These are phyloP conservation scores for Tuber umbilicatum DNA, from an alignment of 495 filamentous ascomycete species.

Conservation along the genomic window DNA sequence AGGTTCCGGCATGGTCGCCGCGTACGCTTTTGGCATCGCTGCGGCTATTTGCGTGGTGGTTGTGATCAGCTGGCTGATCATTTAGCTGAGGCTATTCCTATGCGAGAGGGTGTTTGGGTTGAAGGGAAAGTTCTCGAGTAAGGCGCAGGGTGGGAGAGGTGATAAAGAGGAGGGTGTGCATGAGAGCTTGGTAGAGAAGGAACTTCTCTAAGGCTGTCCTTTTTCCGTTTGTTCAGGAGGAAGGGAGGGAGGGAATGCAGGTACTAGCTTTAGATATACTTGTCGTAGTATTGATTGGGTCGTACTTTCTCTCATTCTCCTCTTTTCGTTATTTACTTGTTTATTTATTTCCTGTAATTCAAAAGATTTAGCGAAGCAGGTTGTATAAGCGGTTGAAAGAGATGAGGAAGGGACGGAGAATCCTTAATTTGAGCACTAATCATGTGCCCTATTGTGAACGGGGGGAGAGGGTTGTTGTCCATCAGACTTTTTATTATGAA, in stretches of 20 bases:
- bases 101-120: slow-evolving; percentile 33
- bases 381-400: not conserved
- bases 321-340: not conserved
- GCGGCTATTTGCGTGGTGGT: slow-evolving; percentile 60
- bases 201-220: slow-evolving; percentile 14
- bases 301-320: not conserved
- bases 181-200: not conserved
- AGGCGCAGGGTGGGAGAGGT: not conserved
- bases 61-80: slow-evolving; percentile 49
- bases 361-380: not conserved
- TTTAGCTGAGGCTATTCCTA: slow-evolving; percentile 50
- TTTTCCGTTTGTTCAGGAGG: slow-evolving; percentile 1
- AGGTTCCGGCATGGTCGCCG: slow-evolving; percentile 47
- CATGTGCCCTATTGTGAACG: not conserved
- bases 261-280: not conserved
- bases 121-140: slow-evolving; percentile 31
- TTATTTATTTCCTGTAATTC: not conserved
- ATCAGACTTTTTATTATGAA: not conserved
- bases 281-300: not conserved
- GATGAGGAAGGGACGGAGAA: not conserved
- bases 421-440: not conserved
- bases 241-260: not conserved
- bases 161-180: not conserved
- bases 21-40: slow-evolving; percentile 59
- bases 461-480: not conserved